Percentiles rank a stretch among this genome's conserved stretches.
Conservation (phyloP, 2,329 filamentous ascomycete genomes). For the Leptosphaerulina australis region DNA sequence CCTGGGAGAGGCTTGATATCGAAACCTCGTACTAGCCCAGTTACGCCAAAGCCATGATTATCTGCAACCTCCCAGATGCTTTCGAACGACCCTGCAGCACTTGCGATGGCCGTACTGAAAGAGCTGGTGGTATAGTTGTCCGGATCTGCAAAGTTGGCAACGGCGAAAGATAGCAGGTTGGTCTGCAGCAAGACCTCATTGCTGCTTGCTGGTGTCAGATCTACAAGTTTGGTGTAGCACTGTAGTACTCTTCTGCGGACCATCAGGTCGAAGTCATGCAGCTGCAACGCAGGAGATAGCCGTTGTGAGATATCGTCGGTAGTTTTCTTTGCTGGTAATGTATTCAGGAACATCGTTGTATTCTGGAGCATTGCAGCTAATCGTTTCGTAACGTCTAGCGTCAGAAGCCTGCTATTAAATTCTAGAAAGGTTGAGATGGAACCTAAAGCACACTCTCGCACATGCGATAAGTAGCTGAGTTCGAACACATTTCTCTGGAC, state of each 20-base stretch:
- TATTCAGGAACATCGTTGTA: constrained; percentile 86
- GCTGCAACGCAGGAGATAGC: constrained; percentile 81
- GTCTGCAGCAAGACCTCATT: constrained; percentile 88
- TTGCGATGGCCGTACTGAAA: constrained; percentile 88
- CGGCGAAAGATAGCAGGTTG: constrained; percentile 85
- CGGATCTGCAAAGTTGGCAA: constrained; percentile 91
- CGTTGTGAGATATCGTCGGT: constrained; percentile 86
- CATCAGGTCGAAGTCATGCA: constrained; percentile 91
- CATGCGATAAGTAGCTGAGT: constrained; percentile 90
- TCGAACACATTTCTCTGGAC: constrained; percentile 83
- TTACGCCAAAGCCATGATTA: constrained; percentile 93
- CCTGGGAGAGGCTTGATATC: constrained; percentile 72
- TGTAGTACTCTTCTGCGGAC: constrained; percentile 90
- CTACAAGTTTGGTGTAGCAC: constrained; percentile 91
- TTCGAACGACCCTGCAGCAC: constrained; percentile 86
- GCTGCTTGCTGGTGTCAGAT: constrained; percentile 81
- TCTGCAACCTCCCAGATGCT: constrained; percentile 94
- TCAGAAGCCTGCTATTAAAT: constrained; percentile 89
- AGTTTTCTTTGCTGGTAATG: constrained; percentile 79
- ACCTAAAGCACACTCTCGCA: constrained; percentile 90
- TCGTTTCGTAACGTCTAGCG: constrained; percentile 90
- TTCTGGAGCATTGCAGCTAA: constrained; percentile 95
- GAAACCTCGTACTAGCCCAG: constrained; percentile 80
- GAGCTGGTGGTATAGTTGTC: constrained; percentile 86
- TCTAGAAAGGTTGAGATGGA: constrained; percentile 91